phyloP scores from a whole-genome alignment of 176 grass and related monocot species.

The Phoenix roebelenii region DNA sequence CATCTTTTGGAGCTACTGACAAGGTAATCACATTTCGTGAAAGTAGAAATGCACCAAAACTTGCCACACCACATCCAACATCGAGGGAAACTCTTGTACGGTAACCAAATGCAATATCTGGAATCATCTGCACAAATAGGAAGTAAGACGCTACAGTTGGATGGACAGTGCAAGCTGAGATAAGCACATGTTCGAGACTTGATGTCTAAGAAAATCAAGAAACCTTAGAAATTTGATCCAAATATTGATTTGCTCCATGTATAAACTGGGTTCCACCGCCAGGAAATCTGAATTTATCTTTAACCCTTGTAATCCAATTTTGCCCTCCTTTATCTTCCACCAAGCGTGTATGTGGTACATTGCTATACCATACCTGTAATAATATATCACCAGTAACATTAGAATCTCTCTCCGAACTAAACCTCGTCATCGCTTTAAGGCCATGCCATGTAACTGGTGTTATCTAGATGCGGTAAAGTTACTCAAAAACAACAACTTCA shows the following conservation, averaged over 20 bases:
- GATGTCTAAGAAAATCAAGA: background rate
- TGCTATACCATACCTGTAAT: conserved; percentile 84
- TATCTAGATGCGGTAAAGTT: too few relatives aligned
- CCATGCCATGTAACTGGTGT: too few relatives aligned
- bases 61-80: conserved; percentile 82
- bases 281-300: conserved; percentile 90
- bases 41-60: conserved; percentile 95
- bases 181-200: too few relatives aligned
- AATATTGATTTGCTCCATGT: conserved; percentile 79
- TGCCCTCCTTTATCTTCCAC: conserved; percentile 99
- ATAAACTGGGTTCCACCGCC: conserved; percentile 91
- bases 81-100: conserved; percentile 79
- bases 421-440: too few relatives aligned
- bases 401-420: too few relatives aligned
- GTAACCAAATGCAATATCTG: conserved; percentile 80
- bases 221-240: conserved; percentile 84
- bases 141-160: background rate
- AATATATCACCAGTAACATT: background rate
- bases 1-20: conserved; percentile 93
- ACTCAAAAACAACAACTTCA: too few relatives aligned
- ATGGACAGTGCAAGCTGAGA: too few relatives aligned
- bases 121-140: conserved; percentile 66
- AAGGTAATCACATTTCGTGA: conserved; percentile 78
- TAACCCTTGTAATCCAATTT: conserved; percentile 84
- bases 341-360: conserved; percentile 83